phyloP scores from a whole-genome alignment of 352 stramenopile genomes.

The Phytophthora hibernalis region DNA sequence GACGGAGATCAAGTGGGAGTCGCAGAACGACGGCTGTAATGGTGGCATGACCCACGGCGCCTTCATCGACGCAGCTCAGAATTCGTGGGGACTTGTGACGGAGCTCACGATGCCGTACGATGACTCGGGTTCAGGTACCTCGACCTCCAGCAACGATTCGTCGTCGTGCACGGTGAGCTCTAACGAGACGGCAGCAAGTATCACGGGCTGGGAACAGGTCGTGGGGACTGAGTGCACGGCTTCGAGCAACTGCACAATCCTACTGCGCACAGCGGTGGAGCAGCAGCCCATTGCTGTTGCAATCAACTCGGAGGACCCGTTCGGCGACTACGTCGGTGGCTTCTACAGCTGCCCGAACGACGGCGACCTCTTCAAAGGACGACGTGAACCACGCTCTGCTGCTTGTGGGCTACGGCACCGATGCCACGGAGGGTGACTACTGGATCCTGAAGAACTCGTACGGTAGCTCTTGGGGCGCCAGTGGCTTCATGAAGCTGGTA shows the following conservation, averaged over 20 bases:
- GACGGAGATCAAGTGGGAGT: constrained; percentile 77
- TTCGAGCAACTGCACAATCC: constrained; percentile 55
- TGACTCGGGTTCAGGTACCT: constrained; percentile 39
- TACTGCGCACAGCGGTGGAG: constrained; percentile 65
- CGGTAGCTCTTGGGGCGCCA: constrained; percentile 68
- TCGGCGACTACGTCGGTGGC: constrained; percentile 73
- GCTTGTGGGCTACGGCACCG: constrained; percentile 79
- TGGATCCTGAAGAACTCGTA: constrained; percentile 90
- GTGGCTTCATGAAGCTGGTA: constrained; percentile 71
- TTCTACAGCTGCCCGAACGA: constrained; percentile 80
- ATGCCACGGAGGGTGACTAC: constrained; percentile 64
- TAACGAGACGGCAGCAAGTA: constrained; percentile 73
- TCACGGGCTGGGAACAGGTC: constrained; percentile 73
- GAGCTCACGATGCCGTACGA: constrained; percentile 81
- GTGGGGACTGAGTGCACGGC: constrained; percentile 63
- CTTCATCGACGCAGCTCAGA: constrained; percentile 75
- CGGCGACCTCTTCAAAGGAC: constrained; percentile 67
- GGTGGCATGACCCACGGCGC: constrained; percentile 85
- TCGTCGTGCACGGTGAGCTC: constrained; percentile 42
- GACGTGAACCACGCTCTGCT: constrained; percentile 81
- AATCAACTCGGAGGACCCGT: constrained; percentile 76
- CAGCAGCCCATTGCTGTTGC: constrained; percentile 77
- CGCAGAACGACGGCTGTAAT: constrained; percentile 77
- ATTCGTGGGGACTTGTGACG: constrained; percentile 66
- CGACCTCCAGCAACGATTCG: constrained; percentile 32